These are phyloP conservation scores for Colletotrichum sp. DNA, from an alignment of 2,329 filamentous ascomycete genomes.

Conservation along the genomic window DNA sequence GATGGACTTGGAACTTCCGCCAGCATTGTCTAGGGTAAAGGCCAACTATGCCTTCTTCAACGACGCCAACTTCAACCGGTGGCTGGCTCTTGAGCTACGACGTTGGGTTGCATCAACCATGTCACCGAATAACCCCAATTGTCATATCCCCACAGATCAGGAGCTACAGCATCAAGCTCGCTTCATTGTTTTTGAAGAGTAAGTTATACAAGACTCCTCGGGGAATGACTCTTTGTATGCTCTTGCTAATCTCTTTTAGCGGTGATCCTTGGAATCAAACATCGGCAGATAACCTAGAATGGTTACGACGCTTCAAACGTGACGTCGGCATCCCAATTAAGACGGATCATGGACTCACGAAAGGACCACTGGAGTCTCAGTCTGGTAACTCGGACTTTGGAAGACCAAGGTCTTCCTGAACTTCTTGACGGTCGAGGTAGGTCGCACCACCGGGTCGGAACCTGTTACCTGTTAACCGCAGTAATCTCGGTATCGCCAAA, in stretches of 20 bases:
- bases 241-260: background rate
- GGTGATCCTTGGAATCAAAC: conserved; percentile 21
- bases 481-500: background rate
- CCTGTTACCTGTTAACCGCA: background rate
- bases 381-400: background rate
- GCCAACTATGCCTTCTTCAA: conserved; percentile 22
- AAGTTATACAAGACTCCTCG: background rate
- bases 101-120: conserved; percentile 30
- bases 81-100: conserved; percentile 24
- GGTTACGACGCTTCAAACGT: conserved; percentile 14
- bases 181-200: conserved; percentile 34
- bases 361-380: background rate
- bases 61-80: conserved; percentile 29
- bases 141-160: conserved; percentile 35
- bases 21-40: background rate
- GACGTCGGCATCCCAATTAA: background rate
- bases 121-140: conserved; percentile 34
- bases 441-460: background rate
- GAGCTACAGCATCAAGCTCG: conserved; percentile 39
- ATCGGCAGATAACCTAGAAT: conserved; percentile 15
- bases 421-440: background rate
- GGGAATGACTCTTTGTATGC: accelerated
- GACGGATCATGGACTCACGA: background rate
- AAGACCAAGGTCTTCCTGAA: background rate
- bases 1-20: background rate